Base-by-base conservation (phyloP, 768 basidiomycete genomes). In the Suillus fuscotomentosus region DNA sequence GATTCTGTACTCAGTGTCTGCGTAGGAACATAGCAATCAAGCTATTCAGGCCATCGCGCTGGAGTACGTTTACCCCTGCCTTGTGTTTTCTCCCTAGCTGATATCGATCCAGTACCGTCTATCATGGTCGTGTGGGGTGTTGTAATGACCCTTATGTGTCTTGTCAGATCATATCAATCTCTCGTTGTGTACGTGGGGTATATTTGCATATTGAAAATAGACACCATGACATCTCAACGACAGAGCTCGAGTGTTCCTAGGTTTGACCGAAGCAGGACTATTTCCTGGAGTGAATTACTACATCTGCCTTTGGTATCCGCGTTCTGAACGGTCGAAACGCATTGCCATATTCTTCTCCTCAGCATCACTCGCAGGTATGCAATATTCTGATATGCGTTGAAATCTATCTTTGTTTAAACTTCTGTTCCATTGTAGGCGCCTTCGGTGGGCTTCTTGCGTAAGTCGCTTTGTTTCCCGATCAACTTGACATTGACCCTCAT, bases 311-410 rank as follows among this genome's bases (percentile, higher is more conserved):
- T 89, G 88, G 87, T 86, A 91, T 70, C 81, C 85, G 8, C 78
- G 83, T 43, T 76, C 77, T 60, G 87, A 89, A 69, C 82, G 86
- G 50, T 86, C 84, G 20, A 76, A 75, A 69, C 82, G 88, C 36
- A 81, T 87, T 62, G 86, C 87, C 5, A 77, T 89, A 42, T 88
- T 89, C 78, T 88, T 88, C 72, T 83, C 83, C 10, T 84, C 86
- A 38, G 85, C 86, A 15, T 86, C 85, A 1, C 68, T 84, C 38
- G 82, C 86, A 20, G 86, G 82, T 73, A 36, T 36, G 71, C 63
- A 43, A 14, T 13, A 27, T 20, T 38, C 8, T 20, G 3, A 61
- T 36, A 3, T 34, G 34, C 20, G 2, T 31, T 6, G 3, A 17
- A 11, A 27, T 59, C 11, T 20, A 42, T 11, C 2, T 27, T 24